These are phyloP conservation scores for Penicillium janthinellum DNA, from an alignment of 2,329 filamentous ascomycete species.

Conservation along the genomic window DNA sequence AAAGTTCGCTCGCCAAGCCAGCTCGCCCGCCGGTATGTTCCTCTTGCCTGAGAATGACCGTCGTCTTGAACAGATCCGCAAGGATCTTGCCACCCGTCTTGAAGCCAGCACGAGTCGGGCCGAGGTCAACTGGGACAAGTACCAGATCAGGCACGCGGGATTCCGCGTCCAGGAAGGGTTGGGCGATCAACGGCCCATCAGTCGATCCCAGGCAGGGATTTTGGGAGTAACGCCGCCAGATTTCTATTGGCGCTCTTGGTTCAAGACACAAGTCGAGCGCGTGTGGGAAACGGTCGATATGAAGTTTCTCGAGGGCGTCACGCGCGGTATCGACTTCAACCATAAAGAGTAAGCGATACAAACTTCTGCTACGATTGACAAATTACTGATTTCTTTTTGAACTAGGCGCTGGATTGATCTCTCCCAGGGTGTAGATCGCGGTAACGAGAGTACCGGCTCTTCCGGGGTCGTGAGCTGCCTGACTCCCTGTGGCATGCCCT, in stretches of 20 bases:
- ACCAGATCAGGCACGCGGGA: conserved; percentile 61
- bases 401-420: conserved; percentile 58
- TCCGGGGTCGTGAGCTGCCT: conserved; percentile 67
- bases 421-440: conserved; percentile 72
- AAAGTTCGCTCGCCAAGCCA: conserved; percentile 58
- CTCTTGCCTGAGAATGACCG: conserved; percentile 59
- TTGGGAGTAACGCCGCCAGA: conserved; percentile 55
- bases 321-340: conserved; percentile 57
- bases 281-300: conserved; percentile 70
- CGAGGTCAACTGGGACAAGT: conserved; percentile 43
- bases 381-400: conserved; percentile 1
- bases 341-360: conserved; percentile 54
- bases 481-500: conserved; percentile 66
- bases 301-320: conserved; percentile 54
- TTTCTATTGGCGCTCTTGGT: conserved; percentile 56
- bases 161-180: conserved; percentile 56
- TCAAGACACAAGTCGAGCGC: conserved; percentile 56
- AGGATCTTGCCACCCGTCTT: conserved; percentile 45
- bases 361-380: neutral
- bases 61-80: conserved; percentile 54
- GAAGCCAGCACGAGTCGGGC: conserved; percentile 24
- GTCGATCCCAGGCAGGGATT: conserved; percentile 60
- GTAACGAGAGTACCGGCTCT: conserved; percentile 43
- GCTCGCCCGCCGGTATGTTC: conserved; percentile 63
- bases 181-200: conserved; percentile 60